Percentiles rank a stretch among this genome's conserved stretches.
phyloP scores from a whole-genome alignment of 148 eudicot genomes.

The Talinum fruticosum region DNA sequence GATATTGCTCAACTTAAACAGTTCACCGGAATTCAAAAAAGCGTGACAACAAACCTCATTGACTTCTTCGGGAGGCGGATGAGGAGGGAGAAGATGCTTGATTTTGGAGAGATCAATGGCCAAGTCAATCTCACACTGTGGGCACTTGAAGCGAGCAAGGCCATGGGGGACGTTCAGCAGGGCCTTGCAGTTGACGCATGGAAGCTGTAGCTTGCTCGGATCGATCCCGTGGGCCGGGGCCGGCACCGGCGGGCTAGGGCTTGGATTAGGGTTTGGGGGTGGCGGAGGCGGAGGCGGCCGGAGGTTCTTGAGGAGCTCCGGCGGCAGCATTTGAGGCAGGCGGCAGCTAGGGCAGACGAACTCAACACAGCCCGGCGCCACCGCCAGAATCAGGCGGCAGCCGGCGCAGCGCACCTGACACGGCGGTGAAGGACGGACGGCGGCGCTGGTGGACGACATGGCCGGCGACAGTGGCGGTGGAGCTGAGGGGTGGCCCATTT shows the following conservation, averaged over 20 bases:
- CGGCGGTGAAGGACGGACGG: constrained; percentile 25
- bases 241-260: constrained; percentile 25
- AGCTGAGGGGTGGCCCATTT: constrained; percentile 11
- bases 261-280: constrained; percentile 25
- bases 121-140: constrained; percentile 73
- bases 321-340: constrained; percentile 86
- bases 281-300: constrained; percentile 4
- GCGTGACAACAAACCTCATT: constrained; percentile 46
- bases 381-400: constrained; percentile 66
- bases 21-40: not conserved
- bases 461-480: constrained; percentile 24
- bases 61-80: constrained; percentile 55
- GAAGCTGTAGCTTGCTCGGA: constrained; percentile 80
- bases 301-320: constrained; percentile 33
- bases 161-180: constrained; percentile 92
- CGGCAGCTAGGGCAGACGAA: constrained; percentile 80
- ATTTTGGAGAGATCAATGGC: constrained; percentile 70
- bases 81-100: constrained; percentile 45
- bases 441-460: constrained; percentile 6
- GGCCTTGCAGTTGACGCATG: constrained; percentile 91
- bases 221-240: constrained; percentile 77
- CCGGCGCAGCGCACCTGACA: constrained; percentile 92
- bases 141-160: constrained; percentile 68
- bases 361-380: constrained; percentile 65
- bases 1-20: not conserved